Conservation (phyloP, 2,329 filamentous ascomycete genomes). For the Hypoxylon sp. region DNA sequence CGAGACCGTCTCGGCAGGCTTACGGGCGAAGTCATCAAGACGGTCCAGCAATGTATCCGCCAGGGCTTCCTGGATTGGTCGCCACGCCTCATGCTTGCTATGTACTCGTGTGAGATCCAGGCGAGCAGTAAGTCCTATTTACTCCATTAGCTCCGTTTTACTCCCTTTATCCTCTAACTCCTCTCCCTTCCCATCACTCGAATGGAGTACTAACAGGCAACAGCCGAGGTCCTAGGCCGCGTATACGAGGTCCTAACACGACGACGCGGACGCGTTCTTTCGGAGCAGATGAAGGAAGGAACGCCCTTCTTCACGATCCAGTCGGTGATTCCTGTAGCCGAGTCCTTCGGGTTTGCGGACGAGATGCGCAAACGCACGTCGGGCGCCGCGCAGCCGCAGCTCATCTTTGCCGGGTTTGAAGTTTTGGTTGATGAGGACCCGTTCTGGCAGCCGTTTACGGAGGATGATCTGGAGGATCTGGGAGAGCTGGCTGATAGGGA, state of each 20-base stretch:
- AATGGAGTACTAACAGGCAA: slow-evolving; percentile 42
- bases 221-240: slow-evolving; percentile 90
- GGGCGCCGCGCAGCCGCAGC: slow-evolving; percentile 90
- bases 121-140: slow-evolving; percentile 75
- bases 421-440: slow-evolving; percentile 95
- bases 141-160: not conserved
- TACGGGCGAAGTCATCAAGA: slow-evolving; percentile 93
- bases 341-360: slow-evolving; percentile 95
- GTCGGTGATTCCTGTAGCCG: slow-evolving; percentile 88
- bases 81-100: slow-evolving; percentile 92
- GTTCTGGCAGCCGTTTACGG: slow-evolving; percentile 96
- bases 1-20: slow-evolving; percentile 80
- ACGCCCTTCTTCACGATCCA: slow-evolving; percentile 97
- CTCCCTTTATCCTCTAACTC: not conserved
- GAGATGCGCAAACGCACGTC: slow-evolving; percentile 96
- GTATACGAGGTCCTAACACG: slow-evolving; percentile 99
- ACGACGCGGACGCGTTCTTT: slow-evolving; percentile 87
- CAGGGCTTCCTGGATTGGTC: slow-evolving; percentile 95
- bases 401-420: slow-evolving; percentile 94
- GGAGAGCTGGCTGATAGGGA: slow-evolving; percentile 93
- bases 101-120: slow-evolving; percentile 99
- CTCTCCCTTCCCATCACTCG: not conserved
- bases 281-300: slow-evolving; percentile 92
- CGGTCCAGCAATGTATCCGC: slow-evolving; percentile 85
- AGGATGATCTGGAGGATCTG: slow-evolving; percentile 95